phyloP scores from a whole-genome alignment of 345 rosid species.

The Brassica incana region DNA sequence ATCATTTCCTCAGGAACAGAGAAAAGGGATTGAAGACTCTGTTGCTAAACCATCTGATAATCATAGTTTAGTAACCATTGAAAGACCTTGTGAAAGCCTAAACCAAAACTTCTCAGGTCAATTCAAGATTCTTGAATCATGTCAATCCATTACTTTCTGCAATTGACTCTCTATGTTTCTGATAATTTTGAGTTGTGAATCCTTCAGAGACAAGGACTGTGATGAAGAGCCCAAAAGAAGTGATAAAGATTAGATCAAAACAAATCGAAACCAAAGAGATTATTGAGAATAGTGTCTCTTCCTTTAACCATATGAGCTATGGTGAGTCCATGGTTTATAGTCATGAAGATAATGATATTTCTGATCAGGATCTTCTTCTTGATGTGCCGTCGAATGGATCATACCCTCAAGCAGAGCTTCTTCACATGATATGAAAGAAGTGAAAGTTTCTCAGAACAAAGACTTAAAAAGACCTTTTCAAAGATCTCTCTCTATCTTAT shows the following conservation, averaged over 20 bases:
- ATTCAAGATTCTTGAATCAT: slow-evolving; percentile 18
- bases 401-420: slow-evolving; percentile 93
- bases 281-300: slow-evolving; percentile 57
- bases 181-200: slow-evolving; percentile 17
- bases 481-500: slow-evolving; percentile 16
- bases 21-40: slow-evolving; percentile 42
- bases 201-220: slow-evolving; percentile 56
- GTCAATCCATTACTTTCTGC: background rate
- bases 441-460: slow-evolving; percentile 30
- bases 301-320: slow-evolving; percentile 72
- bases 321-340: slow-evolving; percentile 56
- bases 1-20: slow-evolving; percentile 51
- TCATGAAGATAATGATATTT: slow-evolving; percentile 50
- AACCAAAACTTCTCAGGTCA: slow-evolving; percentile 67
- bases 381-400: slow-evolving; percentile 82
- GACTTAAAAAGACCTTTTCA: slow-evolving; percentile 7
- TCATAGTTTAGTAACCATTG: slow-evolving; percentile 36
- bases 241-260: slow-evolving; percentile 48
- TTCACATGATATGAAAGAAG: slow-evolving; percentile 40
- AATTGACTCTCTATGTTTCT: slow-evolving; percentile 23
- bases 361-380: slow-evolving; percentile 78
- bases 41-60: slow-evolving; percentile 36
- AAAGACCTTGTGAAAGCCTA: slow-evolving; percentile 55
- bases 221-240: slow-evolving; percentile 64
- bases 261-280: slow-evolving; percentile 52